Conservation (phyloP, 495 filamentous ascomycete species). For the Beverwykella pulmonaria region DNA sequence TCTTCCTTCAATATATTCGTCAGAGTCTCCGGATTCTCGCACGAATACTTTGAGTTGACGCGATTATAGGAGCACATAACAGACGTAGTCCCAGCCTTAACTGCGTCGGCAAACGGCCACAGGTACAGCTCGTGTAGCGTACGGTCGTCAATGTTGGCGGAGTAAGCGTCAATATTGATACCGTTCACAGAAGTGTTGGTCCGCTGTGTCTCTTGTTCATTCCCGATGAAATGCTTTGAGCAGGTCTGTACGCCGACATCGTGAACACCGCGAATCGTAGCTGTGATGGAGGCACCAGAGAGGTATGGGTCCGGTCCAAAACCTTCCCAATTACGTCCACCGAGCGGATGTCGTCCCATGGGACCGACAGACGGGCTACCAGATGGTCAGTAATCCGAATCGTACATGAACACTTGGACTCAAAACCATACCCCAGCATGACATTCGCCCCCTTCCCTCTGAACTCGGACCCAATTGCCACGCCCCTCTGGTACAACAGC, state of each 20-base stretch:
- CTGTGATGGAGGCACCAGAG: slow-evolving; percentile 62
- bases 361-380: slow-evolving; percentile 62
- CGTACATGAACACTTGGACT: neutral
- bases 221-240: slow-evolving; percentile 68
- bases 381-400: neutral
- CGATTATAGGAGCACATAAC: slow-evolving; percentile 76
- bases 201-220: slow-evolving; percentile 78
- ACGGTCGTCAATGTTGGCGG: slow-evolving; percentile 65
- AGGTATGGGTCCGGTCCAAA: slow-evolving; percentile 75
- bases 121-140: slow-evolving; percentile 77
- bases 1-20: slow-evolving; percentile 56
- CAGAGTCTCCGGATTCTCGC: slow-evolving; percentile 42
- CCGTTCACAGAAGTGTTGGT: slow-evolving; percentile 47
- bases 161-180: slow-evolving; percentile 57
- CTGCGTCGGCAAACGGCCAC: slow-evolving; percentile 78
- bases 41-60: slow-evolving; percentile 41
- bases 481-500: slow-evolving; percentile 73
- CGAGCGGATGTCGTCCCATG: slow-evolving; percentile 66
- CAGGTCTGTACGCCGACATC: slow-evolving; percentile 74
- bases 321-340: slow-evolving; percentile 75
- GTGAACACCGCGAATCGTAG: slow-evolving; percentile 66
- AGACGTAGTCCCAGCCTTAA: slow-evolving; percentile 75
- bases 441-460: slow-evolving; percentile 77
- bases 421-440: slow-evolving; percentile 63
- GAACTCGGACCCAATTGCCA: slow-evolving; percentile 79